Evolutionary conservation across 75 land plant genomes (phyloP).

Genomic region (Selaginella moellendorffii): DNA sequence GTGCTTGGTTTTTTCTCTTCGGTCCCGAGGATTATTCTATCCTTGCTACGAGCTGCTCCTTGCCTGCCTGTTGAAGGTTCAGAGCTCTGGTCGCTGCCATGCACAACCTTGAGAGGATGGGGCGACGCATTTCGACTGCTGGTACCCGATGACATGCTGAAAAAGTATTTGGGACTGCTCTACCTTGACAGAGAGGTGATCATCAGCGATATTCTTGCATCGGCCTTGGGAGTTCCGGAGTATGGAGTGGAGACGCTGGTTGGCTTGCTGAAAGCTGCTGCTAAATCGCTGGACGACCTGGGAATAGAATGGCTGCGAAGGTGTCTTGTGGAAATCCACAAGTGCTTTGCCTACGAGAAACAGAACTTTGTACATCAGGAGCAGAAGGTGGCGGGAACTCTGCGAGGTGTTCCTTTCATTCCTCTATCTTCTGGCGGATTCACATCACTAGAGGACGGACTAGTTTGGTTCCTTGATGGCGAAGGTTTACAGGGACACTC

Average conservation of each 20-base stretch:
- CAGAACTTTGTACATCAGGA: not conserved
- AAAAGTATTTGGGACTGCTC: constrained; percentile 54
- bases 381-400: too few relatives aligned
- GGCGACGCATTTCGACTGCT: constrained; percentile 21
- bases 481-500: constrained; percentile 12
- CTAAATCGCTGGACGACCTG: not conserved
- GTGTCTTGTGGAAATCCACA: not conserved
- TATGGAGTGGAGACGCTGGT: constrained; percentile 54
- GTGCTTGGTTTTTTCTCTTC: constrained; percentile 81
- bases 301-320: not conserved
- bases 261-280: constrained; percentile 32
- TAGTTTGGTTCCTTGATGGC: constrained; percentile 64
- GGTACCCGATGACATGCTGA: constrained; percentile 48
- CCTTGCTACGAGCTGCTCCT: constrained; percentile 39
- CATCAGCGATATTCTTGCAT: constrained; percentile 55
- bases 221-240: constrained; percentile 48
- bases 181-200: constrained; percentile 52
- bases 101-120: constrained; percentile 65
- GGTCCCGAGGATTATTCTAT: constrained; percentile 65
- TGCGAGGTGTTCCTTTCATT: constrained; percentile 37
- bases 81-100: constrained; percentile 60
- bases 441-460: constrained; percentile 50
- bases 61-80: constrained; percentile 67
- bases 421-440: constrained; percentile 70
- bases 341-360: not conserved